Conservation (phyloP, 345 rosid species). For the Eucalyptus erythrocorys region DNA sequence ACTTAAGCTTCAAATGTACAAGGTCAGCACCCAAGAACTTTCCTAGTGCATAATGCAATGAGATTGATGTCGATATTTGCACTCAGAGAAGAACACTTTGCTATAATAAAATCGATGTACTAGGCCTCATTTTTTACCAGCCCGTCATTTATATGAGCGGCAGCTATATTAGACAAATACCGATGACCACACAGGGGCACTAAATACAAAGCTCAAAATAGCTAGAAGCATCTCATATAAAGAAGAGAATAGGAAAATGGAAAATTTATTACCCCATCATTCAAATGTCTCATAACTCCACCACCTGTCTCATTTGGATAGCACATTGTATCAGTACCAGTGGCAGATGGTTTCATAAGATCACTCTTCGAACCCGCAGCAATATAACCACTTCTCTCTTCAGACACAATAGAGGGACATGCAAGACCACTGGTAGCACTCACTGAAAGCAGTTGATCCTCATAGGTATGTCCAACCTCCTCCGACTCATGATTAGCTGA, state of each 20-base stretch:
- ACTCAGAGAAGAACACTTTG: background rate
- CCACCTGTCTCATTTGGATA: constrained; percentile 10
- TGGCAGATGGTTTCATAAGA: constrained; percentile 11
- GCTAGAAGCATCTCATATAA: background rate
- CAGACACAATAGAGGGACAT: background rate
- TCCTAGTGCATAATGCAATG: background rate
- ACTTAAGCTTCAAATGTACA: background rate
- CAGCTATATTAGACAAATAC: background rate
- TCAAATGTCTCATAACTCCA: constrained; percentile 8
- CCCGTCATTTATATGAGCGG: background rate
- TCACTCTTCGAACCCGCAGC: constrained; percentile 1
- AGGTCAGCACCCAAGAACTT: background rate
- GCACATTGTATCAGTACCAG: constrained; percentile 11
- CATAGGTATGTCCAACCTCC: constrained; percentile 13
- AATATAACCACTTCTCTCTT: background rate
- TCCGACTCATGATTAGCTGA: constrained; percentile 16
- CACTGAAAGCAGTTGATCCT: constrained; percentile 10
- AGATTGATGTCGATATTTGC: background rate
- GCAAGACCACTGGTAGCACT: constrained; percentile 11
- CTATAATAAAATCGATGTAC: background rate
- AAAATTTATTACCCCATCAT: constrained; percentile 22
- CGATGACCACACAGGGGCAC: background rate
- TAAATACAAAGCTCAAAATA: background rate
- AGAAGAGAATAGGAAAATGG: background rate
- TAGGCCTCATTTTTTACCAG: background rate